Base-by-base conservation (phyloP, 345 rosid species). In the Arabis hirsuta region DNA sequence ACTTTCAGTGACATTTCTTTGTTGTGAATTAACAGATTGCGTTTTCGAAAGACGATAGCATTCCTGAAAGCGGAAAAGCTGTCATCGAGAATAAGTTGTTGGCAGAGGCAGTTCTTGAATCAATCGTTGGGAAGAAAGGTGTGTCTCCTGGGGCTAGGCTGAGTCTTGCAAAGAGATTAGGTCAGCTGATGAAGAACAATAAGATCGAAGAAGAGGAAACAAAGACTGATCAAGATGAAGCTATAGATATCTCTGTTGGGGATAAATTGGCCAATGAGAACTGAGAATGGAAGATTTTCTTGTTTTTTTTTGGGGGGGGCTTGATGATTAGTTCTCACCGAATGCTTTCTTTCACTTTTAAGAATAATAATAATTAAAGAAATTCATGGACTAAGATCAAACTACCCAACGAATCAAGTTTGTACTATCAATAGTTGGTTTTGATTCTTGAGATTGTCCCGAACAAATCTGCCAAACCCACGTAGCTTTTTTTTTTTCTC, bases 121-220 rank as follows among this genome's bases (percentile, higher is more conserved):
- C 96, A 0, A 87, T 89, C 34, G 74, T 93, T 3, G 98, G 98
- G 5, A 81, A 88, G 81, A 73, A 88, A 0, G 96, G 97, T 3
- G 92, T 89, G 29, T 93, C 97, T 50, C 97, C 94, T 13, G 78
- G 26, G 7, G 73, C 92, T 39, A 86, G 73, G 75, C 45, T 69
- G 56, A 76, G 86, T 68, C 20, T 93, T 60, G 96, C 96, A 9
- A 62, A 82, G 16, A 86, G 91, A 62, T 60, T 90, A 10, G 54
- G 85, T 4, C 73, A 71, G 19, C 72, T 87, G 56, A 52, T 92
- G 73, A 72, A 54, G 20, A n/a, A 31, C 41, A 32, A 75, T 16
- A 32, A 14, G 2, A 60, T 48, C 44, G 58, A 52, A 29, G 60
- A 52, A 63, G 46, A 61, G 41, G 43, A 20, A 47, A 45, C 42